Percentiles rank a stretch among this genome's conserved stretches.
phyloP scores from a whole-genome alignment of 1,284 basidiomycete genomes.

The Cystobasidiaceae sp. region DNA sequence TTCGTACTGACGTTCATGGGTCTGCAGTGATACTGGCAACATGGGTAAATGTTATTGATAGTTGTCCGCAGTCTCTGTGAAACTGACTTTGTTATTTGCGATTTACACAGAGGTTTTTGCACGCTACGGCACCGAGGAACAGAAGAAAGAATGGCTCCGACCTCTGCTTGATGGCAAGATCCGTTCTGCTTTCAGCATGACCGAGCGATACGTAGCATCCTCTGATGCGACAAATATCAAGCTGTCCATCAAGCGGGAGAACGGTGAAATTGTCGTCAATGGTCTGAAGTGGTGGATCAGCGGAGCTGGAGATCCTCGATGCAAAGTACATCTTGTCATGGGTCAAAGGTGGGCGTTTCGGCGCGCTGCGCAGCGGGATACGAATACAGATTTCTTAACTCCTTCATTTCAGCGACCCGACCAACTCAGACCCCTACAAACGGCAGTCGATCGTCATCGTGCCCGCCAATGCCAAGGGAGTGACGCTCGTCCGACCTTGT shows the following conservation, averaged over 20 bases:
- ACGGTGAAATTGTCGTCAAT: slow-evolving; percentile 84
- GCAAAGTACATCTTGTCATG: slow-evolving; percentile 84
- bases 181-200: slow-evolving; percentile 91
- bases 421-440: slow-evolving; percentile 61
- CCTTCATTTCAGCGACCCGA: slow-evolving; percentile 53
- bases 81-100: background rate
- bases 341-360: slow-evolving; percentile 58
- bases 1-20: background rate
- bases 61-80: too few species aligned
- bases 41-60: slow-evolving; percentile 39
- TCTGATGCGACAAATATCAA: slow-evolving; percentile 78
- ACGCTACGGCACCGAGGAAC: slow-evolving; percentile 78
- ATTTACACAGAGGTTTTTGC: slow-evolving; percentile 91
- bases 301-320: slow-evolving; percentile 90
- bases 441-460: slow-evolving; percentile 94
- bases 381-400: background rate
- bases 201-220: slow-evolving; percentile 63
- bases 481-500: slow-evolving; percentile 86
- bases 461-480: slow-evolving; percentile 77
- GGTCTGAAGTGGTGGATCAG: slow-evolving; percentile 99
- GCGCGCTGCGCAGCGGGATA: background rate
- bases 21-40: slow-evolving; percentile 41
- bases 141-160: slow-evolving; percentile 84
- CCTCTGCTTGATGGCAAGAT: slow-evolving; percentile 88
- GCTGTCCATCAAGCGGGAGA: slow-evolving; percentile 78